A percentile compares a stretch with the other conserved stretches of the same genome.
phyloP scores from a whole-genome alignment of 2,329 filamentous ascomycete genomes.

The Xylariales sp. region DNA sequence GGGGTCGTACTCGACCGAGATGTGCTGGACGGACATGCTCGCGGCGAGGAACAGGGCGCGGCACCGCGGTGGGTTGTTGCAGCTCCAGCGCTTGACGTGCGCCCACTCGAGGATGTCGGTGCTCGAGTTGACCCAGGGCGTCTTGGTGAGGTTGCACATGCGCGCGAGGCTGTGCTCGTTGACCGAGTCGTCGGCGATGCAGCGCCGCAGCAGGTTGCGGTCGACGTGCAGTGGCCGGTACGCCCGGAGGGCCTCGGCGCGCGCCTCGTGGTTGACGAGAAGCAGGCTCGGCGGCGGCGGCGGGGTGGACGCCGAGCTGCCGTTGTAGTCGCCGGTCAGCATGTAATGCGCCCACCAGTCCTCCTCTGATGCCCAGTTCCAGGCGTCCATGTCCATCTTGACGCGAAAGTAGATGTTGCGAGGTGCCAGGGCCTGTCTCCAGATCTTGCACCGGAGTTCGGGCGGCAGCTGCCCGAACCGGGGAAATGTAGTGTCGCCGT shows the following conservation, averaged over 20 bases:
- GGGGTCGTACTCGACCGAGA: conserved; percentile 8
- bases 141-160: conserved; percentile 3
- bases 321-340: conserved; percentile 3
- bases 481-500: conserved; percentile 3
- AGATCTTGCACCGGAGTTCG: conserved; percentile 8
- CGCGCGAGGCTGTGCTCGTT: conserved; percentile 1
- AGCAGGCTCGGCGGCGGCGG: neutral
- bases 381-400: conserved; percentile 7
- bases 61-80: neutral
- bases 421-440: conserved; percentile 6
- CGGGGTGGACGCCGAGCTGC: neutral
- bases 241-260: neutral
- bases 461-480: conserved; percentile 3
- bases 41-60: conserved; percentile 5
- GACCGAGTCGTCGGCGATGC: neutral
- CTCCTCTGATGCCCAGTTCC: conserved; percentile 6
- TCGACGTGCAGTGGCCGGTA: conserved; percentile 3
- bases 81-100: conserved; percentile 5
- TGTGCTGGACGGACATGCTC: conserved; percentile 6
- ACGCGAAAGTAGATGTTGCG: conserved; percentile 6
- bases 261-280: conserved; percentile 7
- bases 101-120: conserved; percentile 7
- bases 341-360: conserved; percentile 8
- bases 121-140: conserved; percentile 3
- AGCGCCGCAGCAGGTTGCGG: neutral